Evolutionary conservation across 106 monocot species (phyloP).

Genomic region (Ottelia alismoides): DNA sequence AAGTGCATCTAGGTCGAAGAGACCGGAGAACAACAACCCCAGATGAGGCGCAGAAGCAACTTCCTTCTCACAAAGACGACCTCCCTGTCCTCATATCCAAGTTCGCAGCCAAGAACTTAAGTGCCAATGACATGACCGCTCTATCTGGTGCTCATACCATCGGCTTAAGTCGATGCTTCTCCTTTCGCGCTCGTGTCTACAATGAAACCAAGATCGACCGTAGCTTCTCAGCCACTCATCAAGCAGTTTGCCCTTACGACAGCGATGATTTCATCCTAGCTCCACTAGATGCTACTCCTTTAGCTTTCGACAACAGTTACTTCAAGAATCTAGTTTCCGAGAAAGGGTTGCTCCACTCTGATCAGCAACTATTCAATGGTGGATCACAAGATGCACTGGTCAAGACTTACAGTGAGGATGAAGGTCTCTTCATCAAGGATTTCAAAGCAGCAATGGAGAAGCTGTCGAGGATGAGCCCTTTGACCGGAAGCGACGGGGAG

Average conservation of each 20-base stretch:
- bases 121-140: slow-evolving; percentile 62
- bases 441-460: no score
- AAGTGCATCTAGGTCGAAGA: slow-evolving; percentile 64
- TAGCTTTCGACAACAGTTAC: slow-evolving; percentile 62
- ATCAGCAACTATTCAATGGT: slow-evolving; percentile 83
- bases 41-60: slow-evolving; percentile 41
- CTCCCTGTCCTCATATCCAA: slow-evolving; percentile 47
- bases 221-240: slow-evolving; percentile 40
- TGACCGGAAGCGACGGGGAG: no score
- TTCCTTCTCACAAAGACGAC: slow-evolving; percentile 43
- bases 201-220: slow-evolving; percentile 25
- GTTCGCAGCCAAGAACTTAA: slow-evolving; percentile 58
- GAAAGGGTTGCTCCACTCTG: slow-evolving; percentile 72
- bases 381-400: no score
- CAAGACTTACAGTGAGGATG: no score
- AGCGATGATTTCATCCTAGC: slow-evolving; percentile 36
- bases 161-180: slow-evolving; percentile 56
- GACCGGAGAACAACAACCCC: slow-evolving; percentile 49
- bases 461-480: no score
- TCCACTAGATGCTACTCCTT: slow-evolving; percentile 49
- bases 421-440: no score
- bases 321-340: slow-evolving; percentile 35
- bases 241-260: no score
- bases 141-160: slow-evolving; percentile 83
- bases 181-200: slow-evolving; percentile 59